A percentile compares a stretch with the other conserved stretches of the same genome.
These are phyloP conservation scores for Ascochyta viciae-villosae DNA, from an alignment of 2,329 filamentous ascomycete genomes.

Conservation along the genomic window DNA sequence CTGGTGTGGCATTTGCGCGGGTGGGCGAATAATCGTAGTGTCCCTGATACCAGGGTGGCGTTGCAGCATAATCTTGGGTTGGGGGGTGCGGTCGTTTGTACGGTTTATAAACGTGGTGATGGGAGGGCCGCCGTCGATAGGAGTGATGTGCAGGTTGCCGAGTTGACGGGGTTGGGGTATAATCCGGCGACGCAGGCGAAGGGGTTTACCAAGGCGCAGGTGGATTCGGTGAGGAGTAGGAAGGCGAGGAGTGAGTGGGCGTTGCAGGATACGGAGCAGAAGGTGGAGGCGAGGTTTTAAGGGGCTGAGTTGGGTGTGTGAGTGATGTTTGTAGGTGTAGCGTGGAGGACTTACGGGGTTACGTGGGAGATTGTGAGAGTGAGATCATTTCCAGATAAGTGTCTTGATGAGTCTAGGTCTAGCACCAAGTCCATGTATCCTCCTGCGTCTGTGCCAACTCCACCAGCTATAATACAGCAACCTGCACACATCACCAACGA, in stretches of 20 bases:
- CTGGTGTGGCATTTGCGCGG: conserved; percentile 94
- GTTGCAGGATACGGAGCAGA: conserved; percentile 74
- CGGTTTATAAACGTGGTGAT: conserved; percentile 86
- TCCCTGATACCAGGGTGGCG: conserved; percentile 72
- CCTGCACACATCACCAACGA: no score
- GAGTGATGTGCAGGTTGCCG: conserved; percentile 69
- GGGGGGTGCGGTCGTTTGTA: conserved; percentile 88
- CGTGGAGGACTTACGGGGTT: no score
- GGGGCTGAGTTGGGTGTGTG: background rate
- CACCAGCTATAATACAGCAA: no score
- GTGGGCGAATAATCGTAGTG: conserved; percentile 89
- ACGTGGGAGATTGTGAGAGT: no score
- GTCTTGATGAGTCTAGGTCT: conserved; percentile 32
- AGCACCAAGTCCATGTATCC: conserved; percentile 19
- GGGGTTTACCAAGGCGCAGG: conserved; percentile 83
- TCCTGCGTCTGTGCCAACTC: no score
- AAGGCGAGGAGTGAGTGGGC: conserved; percentile 74
- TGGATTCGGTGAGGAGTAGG: conserved; percentile 72
- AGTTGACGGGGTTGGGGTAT: conserved; percentile 76
- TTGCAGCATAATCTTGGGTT: conserved; percentile 94
- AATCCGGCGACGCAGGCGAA: conserved; percentile 90
- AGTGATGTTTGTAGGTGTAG: no score
- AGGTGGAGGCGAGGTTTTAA: conserved; percentile 75
- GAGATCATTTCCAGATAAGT: background rate
- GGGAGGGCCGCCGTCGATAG: conserved; percentile 69